These are phyloP conservation scores for Linaria vulgaris DNA, from an alignment of 257 asterid species.

Conservation along the genomic window DNA sequence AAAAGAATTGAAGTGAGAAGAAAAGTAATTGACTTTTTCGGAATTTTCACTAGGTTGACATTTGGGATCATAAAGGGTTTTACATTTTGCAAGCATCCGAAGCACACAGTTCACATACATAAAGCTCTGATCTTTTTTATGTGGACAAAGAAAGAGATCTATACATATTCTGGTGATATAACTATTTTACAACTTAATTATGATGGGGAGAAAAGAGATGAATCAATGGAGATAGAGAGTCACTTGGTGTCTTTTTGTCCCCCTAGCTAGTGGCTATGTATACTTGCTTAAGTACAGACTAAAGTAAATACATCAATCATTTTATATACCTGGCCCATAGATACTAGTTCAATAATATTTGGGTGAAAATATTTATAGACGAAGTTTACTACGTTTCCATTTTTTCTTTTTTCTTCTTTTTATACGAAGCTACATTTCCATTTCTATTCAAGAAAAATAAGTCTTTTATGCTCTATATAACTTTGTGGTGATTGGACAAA, in stretches of 20 bases:
- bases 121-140: background rate
- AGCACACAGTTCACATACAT: slow-evolving; percentile 26
- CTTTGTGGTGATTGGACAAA: too few species aligned
- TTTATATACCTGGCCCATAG: too few species aligned
- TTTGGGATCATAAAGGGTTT: slow-evolving; percentile 36
- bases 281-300: too few species aligned
- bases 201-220: slow-evolving; percentile 19
- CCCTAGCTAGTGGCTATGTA: slow-evolving; percentile 21
- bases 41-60: slow-evolving; percentile 56
- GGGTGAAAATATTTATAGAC: too few species aligned
- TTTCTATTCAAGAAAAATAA: too few species aligned
- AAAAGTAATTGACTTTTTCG: slow-evolving; percentile 46
- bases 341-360: too few species aligned
- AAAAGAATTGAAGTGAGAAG: slow-evolving; percentile 47
- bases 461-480: too few species aligned
- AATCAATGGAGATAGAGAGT: slow-evolving; percentile 24
- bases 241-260: slow-evolving; percentile 39
- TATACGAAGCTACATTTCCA: too few species aligned
- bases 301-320: too few species aligned
- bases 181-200: slow-evolving; percentile 3
- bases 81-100: slow-evolving; percentile 53
- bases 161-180: too few species aligned
- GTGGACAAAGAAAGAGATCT: background rate
- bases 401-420: too few species aligned
- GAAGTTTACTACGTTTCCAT: too few species aligned